Evolutionary conservation across 495 filamentous ascomycete species (phyloP).

Genomic region (Talaromyces ruber): DNA sequence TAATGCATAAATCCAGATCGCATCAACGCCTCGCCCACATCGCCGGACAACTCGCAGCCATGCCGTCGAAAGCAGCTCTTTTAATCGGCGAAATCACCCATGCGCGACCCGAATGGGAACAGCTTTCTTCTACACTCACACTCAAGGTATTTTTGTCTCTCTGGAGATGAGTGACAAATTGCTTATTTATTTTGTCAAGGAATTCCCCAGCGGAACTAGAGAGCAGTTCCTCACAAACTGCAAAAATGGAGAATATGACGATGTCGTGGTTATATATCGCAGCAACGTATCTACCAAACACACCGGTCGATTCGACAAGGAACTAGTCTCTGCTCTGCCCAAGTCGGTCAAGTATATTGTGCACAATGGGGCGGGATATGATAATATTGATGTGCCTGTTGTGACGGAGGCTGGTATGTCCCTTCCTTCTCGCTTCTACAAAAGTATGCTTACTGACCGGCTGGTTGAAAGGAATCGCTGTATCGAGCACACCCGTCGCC

Average conservation of each 20-base stretch:
- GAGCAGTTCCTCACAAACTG: constrained; percentile 45
- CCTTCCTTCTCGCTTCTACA: not conserved
- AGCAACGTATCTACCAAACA: constrained; percentile 52
- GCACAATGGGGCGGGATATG: constrained; percentile 84
- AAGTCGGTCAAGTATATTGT: constrained; percentile 64
- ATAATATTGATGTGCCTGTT: constrained; percentile 67
- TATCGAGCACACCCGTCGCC: constrained; percentile 59
- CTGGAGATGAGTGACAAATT: not conserved
- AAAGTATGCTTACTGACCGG: not conserved
- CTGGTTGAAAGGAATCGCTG: constrained; percentile 41
- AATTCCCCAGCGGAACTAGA: constrained; percentile 43
- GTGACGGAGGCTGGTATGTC: constrained; percentile 47
- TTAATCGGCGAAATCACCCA: constrained; percentile 49
- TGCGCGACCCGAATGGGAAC: constrained; percentile 49
- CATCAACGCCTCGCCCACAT: not conserved
- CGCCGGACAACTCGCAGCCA: constrained; percentile 9
- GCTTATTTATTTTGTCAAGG: constrained; percentile 22
- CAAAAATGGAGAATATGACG: constrained; percentile 45
- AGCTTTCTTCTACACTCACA: constrained; percentile 38
- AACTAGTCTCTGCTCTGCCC: constrained; percentile 53
- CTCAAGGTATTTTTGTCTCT: constrained; percentile 36
- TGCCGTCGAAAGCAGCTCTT: constrained; percentile 38
- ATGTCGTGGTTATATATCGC: constrained; percentile 49
- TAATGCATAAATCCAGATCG: not conserved
- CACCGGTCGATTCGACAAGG: constrained; percentile 52